phyloP scores from a whole-genome alignment of 164 flowering plant genomes.

The Protea cynaroides region DNA sequence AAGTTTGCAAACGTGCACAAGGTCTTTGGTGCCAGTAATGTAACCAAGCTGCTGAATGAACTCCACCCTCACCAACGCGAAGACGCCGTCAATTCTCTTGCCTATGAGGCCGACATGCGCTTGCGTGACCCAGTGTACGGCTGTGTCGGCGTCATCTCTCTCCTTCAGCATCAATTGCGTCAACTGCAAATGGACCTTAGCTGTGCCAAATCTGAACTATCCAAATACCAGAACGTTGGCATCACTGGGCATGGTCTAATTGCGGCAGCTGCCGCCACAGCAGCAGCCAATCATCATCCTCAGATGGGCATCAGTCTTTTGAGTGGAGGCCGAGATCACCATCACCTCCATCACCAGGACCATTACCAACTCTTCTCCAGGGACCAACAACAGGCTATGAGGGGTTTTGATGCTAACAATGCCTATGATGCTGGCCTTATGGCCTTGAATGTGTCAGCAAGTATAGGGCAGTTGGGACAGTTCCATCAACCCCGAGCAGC shows the following conservation, averaged over 20 bases:
- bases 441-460: conserved; percentile 49
- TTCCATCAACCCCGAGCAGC: conserved; percentile 57
- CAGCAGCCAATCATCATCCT: conserved; percentile 26
- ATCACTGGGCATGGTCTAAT: conserved; percentile 35
- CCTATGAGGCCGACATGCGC: conserved; percentile 86
- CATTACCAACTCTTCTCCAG: conserved; percentile 36
- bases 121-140: conserved; percentile 91
- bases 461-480: conserved; percentile 53
- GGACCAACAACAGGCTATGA: conserved; percentile 35
- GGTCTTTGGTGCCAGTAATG: conserved; percentile 88
- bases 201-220: conserved; percentile 79
- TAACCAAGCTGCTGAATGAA: conserved; percentile 80
- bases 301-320: conserved; percentile 44
- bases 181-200: conserved; percentile 77
- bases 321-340: conserved; percentile 23
- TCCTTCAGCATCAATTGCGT: conserved; percentile 76
- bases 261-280: conserved; percentile 39
- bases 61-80: conserved; percentile 78
- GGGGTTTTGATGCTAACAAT: conserved; percentile 33
- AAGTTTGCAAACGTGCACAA: conserved; percentile 86
- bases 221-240: conserved; percentile 64
- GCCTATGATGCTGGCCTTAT: conserved; percentile 44
- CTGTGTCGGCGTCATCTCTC: conserved; percentile 84
- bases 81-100: conserved; percentile 85
- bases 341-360: conserved; percentile 26